A percentile compares a stretch with the other conserved stretches of the same genome.
Conservation (phyloP, 805 yeast species). For the Kuraishia floccosa region DNA sequence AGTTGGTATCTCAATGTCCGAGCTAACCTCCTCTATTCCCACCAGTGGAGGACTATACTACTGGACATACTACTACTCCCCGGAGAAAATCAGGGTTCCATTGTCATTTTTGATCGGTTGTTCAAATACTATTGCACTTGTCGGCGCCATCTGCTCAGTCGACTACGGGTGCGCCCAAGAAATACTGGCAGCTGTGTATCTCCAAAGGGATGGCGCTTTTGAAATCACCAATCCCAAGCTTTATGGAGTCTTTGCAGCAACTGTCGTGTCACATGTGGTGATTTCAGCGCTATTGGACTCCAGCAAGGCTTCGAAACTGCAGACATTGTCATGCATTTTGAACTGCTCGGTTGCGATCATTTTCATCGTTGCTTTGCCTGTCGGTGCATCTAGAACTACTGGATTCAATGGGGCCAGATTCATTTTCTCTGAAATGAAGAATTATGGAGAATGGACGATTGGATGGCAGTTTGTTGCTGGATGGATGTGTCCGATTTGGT, state of each 20-base stretch:
- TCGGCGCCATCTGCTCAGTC: conserved; percentile 30
- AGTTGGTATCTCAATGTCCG: conserved; percentile 52
- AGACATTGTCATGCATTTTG: conserved; percentile 24
- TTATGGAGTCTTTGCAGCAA: conserved; percentile 34
- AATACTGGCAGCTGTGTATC: conserved; percentile 28
- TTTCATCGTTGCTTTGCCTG: conserved; percentile 33
- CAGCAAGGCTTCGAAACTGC: conserved; percentile 25
- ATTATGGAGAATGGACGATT: conserved; percentile 22
- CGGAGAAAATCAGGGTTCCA: conserved; percentile 22
- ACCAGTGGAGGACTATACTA: conserved; percentile 56
- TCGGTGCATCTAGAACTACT: conserved; percentile 20
- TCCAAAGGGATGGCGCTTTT: conserved; percentile 26
- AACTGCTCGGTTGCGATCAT: conserved; percentile 24
- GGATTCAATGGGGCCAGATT: conserved; percentile 20
- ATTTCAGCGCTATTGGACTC: conserved; percentile 27
- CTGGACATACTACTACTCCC: conserved; percentile 31
- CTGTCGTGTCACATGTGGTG: conserved; percentile 24
- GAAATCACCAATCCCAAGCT: conserved; percentile 23
- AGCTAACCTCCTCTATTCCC: conserved; percentile 49
- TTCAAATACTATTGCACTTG: conserved; percentile 28
- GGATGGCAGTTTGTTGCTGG: conserved; percentile 30
- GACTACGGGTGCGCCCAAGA: conserved; percentile 33
- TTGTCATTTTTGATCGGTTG: conserved; percentile 30
- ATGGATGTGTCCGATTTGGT: conserved; percentile 39
- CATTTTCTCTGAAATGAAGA: conserved; percentile 23